Conservation (phyloP, 2,329 filamentous ascomycete species). For the Scopulariopsis brevicaulis region DNA sequence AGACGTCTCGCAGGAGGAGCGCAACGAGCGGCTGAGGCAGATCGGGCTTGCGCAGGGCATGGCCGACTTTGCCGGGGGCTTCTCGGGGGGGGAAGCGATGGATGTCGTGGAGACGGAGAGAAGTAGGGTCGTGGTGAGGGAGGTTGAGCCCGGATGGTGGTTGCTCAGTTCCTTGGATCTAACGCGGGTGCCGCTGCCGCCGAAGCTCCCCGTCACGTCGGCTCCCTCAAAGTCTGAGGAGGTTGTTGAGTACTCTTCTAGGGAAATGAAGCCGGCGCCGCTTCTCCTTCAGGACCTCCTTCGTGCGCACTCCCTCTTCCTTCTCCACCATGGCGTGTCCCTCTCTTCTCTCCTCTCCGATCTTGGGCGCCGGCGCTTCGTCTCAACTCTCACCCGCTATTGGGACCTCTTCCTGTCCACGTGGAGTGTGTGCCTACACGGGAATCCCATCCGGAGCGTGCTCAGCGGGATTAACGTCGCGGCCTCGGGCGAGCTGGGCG, state of each 20-base stretch:
- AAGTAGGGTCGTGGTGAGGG: constrained; percentile 70
- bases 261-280: constrained; percentile 75
- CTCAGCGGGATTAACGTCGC: constrained; percentile 81
- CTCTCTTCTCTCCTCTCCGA: constrained; percentile 59
- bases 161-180: constrained; percentile 79
- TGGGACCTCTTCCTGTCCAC: constrained; percentile 61
- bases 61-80: constrained; percentile 83
- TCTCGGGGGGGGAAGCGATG: constrained; percentile 65
- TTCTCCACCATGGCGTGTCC: constrained; percentile 74
- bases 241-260: constrained; percentile 69
- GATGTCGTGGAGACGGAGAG: constrained; percentile 88
- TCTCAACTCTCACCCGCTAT: constrained; percentile 61
- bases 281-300: constrained; percentile 72
- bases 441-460: constrained; percentile 71
- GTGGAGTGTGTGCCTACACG: constrained; percentile 87
- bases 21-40: constrained; percentile 80
- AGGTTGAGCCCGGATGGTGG: constrained; percentile 93
- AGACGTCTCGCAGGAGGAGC: constrained; percentile 47
- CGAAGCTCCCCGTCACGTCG: constrained; percentile 30
- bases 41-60: constrained; percentile 95
- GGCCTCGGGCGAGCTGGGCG: constrained; percentile 79
- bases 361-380: constrained; percentile 56
- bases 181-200: constrained; percentile 57
- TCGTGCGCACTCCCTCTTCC: constrained; percentile 72
- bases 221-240: constrained; percentile 27